Evolutionary conservation across 176 grass and related monocot species (phyloP).

Genomic region (Zizania latifolia): DNA sequence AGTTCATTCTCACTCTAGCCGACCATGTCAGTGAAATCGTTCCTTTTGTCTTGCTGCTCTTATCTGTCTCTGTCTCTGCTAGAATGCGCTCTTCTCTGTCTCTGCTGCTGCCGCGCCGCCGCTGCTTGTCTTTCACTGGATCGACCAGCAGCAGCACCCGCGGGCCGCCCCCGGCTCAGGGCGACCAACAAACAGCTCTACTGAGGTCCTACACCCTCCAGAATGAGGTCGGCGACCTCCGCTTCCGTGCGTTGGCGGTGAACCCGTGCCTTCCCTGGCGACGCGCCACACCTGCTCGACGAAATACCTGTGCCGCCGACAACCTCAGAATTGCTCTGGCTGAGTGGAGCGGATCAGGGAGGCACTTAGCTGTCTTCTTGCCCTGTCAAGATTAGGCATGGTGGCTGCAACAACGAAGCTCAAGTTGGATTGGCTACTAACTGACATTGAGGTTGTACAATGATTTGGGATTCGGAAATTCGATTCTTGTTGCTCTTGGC

Average conservation of each 20-base stretch:
- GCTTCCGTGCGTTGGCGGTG: not conserved
- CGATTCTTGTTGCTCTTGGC: not conserved
- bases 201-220: not conserved
- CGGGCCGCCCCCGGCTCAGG: not conserved
- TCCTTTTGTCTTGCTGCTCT: no score
- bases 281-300: constrained; percentile 16
- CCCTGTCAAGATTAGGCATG: not conserved
- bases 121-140: not conserved
- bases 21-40: no score
- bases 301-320: constrained; percentile 8
- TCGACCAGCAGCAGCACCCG: not conserved
- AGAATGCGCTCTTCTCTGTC: no score
- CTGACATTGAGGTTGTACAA: not conserved
- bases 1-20: no score
- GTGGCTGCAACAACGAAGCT: not conserved
- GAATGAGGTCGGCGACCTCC: not conserved
- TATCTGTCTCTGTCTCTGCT: no score
- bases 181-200: not conserved
- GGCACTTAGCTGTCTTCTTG: not conserved
- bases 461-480: not conserved
- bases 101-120: no score
- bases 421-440: not conserved
- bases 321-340: not conserved
- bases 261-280: not conserved
- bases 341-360: not conserved